Evolutionary conservation across 2,329 filamentous ascomycete species (phyloP).

Genomic region (Ceratocystis lukuohia): DNA sequence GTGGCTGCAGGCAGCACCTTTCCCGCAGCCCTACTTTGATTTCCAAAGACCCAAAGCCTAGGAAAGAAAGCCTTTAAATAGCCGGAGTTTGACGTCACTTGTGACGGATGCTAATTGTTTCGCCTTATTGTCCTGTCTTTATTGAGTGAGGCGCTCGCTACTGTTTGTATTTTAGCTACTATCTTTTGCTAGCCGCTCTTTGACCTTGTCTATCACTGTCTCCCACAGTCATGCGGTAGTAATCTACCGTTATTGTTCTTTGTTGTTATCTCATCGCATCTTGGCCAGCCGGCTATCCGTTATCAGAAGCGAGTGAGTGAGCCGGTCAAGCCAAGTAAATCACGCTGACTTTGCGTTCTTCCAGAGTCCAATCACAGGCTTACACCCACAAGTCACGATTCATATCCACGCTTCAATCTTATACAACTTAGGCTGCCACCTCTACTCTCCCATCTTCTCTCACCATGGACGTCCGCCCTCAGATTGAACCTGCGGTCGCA

Average conservation of each 20-base stretch:
- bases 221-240: slow-evolving; percentile 8
- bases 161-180: not conserved
- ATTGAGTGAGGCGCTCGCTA: not conserved
- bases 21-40: not conserved
- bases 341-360: not conserved
- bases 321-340: not conserved
- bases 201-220: not conserved
- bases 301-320: not conserved
- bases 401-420: not conserved
- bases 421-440: not conserved
- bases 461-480: slow-evolving; percentile 76
- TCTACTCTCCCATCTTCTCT: not conserved
- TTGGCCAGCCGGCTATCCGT: not conserved
- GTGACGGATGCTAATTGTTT: not conserved
- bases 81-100: not conserved
- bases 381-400: not conserved
- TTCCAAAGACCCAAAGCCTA: not conserved
- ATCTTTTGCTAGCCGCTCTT: not conserved
- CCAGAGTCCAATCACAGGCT: not conserved
- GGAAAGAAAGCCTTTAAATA: not conserved
- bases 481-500: slow-evolving; percentile 63
- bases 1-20: not conserved
- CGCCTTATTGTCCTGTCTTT: not conserved
- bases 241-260: not conserved
- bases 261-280: not conserved